Base-by-base conservation (phyloP, 2,329 filamentous ascomycete species). In the Arachnopeziza araneosa region DNA sequence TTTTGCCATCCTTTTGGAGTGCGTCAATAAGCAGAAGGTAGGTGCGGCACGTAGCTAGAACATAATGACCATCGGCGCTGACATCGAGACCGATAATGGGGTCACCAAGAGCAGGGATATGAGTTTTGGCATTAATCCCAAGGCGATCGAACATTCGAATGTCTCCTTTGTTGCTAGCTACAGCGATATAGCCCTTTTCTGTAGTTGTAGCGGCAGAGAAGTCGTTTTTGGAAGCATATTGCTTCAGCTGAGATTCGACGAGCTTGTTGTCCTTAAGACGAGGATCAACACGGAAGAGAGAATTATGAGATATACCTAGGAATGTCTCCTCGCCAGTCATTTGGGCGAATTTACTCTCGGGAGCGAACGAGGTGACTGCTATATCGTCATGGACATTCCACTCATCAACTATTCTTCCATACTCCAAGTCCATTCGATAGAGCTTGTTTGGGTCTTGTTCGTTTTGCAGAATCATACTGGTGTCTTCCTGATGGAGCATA, bases 341-440 rank as follows among this genome's bases (percentile, higher is more conserved):
- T 78, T 99, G 95, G 1, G 95, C 87, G 70, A 97, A 99, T 84
- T 99, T 99, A 83, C 88, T 96, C 75, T 97, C 93, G 0, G 95
- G 95, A 0, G 91, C 91, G 75, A 98, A 98, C 10, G 88, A 95
- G 58, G 90, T 86, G 63, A 98, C 90, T 0, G 91, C 88, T 58
- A 99, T 97, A 72, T 98, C 91, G 64, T 99, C 93, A 71, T 99
- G 93, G 17, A 99, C 84, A 69, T 96, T 96, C 95, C 95, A 99
- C 75, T 99, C 95, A 71, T 99, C 95, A 1, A 98, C 92, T 44
- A 99, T 90, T 77, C 97, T 98, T 67, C 95, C 95, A 68, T 96
- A 96, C 74, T 99, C 93, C 52, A 99, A 81, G 76, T 99, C 95
- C 95, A 99, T 98, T 52, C 91, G 90, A 74, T 93, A 99, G 1